These are phyloP conservation scores for Talaromyces trachyspermus DNA, from an alignment of 495 filamentous ascomycete species.

Conservation along the genomic window DNA sequence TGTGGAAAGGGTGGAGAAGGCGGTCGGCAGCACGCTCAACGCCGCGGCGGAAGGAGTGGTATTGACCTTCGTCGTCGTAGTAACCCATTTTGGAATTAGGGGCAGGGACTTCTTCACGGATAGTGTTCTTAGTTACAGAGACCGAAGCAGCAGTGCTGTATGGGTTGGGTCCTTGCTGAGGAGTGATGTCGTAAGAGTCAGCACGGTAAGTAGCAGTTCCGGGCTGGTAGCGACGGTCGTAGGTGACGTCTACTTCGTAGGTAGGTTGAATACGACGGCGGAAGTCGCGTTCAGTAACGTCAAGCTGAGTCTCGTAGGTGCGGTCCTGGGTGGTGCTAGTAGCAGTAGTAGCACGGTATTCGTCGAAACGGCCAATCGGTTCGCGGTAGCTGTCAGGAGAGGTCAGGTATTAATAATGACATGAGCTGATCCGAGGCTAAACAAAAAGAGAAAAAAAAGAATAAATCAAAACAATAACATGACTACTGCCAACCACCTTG, in stretches of 20 bases:
- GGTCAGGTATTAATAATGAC: constrained; percentile 29
- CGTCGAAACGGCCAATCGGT: constrained; percentile 49
- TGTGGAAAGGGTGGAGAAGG: constrained; percentile 62
- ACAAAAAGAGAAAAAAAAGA: constrained; percentile 10
- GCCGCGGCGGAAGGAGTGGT: constrained; percentile 89
- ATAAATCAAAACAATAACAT: constrained; percentile 6
- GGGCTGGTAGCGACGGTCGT: constrained; percentile 39
- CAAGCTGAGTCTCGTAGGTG: constrained; percentile 54
- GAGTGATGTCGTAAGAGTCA: constrained; percentile 14
- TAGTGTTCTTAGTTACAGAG: constrained; percentile 34
- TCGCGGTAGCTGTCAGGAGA: constrained; percentile 46
- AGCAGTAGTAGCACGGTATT: constrained; percentile 21
- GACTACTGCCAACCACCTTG: constrained; percentile 1
- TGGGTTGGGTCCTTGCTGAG: constrained; percentile 17
- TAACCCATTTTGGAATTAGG: constrained; percentile 83
- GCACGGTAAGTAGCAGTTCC: constrained; percentile 17
- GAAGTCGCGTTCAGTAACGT: constrained; percentile 79
- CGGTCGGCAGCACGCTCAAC: constrained; percentile 77
- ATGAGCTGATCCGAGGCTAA: constrained; percentile 20
- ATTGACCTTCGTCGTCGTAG: constrained; percentile 96
- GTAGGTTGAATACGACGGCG: constrained; percentile 67
- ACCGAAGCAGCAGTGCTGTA: constrained; percentile 37
- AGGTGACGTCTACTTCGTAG: constrained; percentile 56
- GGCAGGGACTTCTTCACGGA: constrained; percentile 41
- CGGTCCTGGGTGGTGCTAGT: constrained; percentile 40